A percentile compares a stretch with the other conserved stretches of the same genome.
Conservation (phyloP, 345 rosid genomes). For the Luvunga scandens region DNA sequence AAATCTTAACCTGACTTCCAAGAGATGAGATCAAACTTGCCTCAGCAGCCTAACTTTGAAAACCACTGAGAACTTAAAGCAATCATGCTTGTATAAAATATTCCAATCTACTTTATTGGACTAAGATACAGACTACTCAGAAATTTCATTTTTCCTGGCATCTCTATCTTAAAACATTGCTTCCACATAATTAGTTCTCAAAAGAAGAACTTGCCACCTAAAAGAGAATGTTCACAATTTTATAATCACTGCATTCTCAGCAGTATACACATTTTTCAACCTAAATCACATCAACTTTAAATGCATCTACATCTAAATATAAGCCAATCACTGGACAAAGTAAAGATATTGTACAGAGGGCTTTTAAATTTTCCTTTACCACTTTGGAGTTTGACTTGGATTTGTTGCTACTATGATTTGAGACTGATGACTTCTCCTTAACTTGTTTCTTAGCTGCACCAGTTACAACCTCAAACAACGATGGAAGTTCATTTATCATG, state of each 20-base stretch:
- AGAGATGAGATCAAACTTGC: not conserved
- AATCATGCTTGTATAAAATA: not conserved
- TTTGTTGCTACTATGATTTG: slow-evolving; percentile 52
- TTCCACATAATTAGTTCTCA: not conserved
- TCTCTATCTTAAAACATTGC: not conserved
- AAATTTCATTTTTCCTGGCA: no score
- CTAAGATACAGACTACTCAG: not conserved
- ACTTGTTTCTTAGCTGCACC: slow-evolving; percentile 48
- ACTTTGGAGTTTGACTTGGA: slow-evolving; percentile 46
- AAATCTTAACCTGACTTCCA: not conserved
- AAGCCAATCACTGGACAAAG: not conserved
- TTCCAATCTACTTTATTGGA: not conserved
- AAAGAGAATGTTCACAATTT: not conserved
- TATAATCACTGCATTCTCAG: not conserved
- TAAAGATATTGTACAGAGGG: not conserved
- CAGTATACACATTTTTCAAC: not conserved
- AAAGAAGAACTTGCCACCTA: not conserved
- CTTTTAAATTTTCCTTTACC: slow-evolving; percentile 10
- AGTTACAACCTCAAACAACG: slow-evolving; percentile 64
- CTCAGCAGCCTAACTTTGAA: not conserved
- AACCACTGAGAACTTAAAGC: not conserved
- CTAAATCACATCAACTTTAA: not conserved
- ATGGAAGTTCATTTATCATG: slow-evolving; percentile 68
- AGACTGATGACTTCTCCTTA: slow-evolving; percentile 51
- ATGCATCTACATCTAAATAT: not conserved